These are phyloP conservation scores for Pleurotus cornucopiae DNA, from an alignment of 768 basidiomycete species.

Conservation along the genomic window DNA sequence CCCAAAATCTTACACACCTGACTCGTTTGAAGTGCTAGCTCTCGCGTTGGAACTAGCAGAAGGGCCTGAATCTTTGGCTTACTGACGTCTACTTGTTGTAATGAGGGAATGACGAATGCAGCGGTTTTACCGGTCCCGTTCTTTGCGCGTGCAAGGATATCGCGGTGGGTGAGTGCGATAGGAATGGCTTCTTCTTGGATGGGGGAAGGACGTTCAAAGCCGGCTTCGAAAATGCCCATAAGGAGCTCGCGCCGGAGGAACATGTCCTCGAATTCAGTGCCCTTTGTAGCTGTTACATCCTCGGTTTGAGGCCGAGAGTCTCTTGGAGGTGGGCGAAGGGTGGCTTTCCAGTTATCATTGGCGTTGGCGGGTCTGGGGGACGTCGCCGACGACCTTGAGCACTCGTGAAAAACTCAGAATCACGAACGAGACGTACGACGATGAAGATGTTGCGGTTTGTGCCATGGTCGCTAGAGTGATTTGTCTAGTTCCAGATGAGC, in stretches of 20 bases:
- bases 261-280: slow-evolving; percentile 95
- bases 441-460: slow-evolving; percentile 25
- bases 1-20: slow-evolving; percentile 98
- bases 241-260: slow-evolving; percentile 88
- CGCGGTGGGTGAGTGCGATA: slow-evolving; percentile 87
- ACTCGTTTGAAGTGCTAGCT: slow-evolving; percentile 96
- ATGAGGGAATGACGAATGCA: slow-evolving; percentile 95
- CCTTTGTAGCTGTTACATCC: slow-evolving; percentile 93
- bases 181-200: slow-evolving; percentile 99
- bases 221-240: slow-evolving; percentile 99
- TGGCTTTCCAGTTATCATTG: slow-evolving; percentile 63
- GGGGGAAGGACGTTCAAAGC: slow-evolving; percentile 93
- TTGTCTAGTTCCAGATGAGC: neutral
- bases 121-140: slow-evolving; percentile 98
- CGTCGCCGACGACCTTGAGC: neutral
- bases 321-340: slow-evolving; percentile 83
- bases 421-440: slow-evolving; percentile 20
- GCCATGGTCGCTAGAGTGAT: slow-evolving; percentile 14
- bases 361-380: slow-evolving; percentile 27
- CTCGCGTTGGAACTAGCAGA: slow-evolving; percentile 96
- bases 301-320: slow-evolving; percentile 94
- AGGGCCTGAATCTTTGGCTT: slow-evolving; percentile 92
- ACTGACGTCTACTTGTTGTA: slow-evolving; percentile 84
- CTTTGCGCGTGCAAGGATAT: slow-evolving; percentile 93
- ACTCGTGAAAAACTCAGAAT: neutral